Evolutionary conservation across 2,329 filamentous ascomycete species (phyloP), one percentile per base, ranked within the genome.

Genomic region (Trichophyton benhamiae): DNA sequence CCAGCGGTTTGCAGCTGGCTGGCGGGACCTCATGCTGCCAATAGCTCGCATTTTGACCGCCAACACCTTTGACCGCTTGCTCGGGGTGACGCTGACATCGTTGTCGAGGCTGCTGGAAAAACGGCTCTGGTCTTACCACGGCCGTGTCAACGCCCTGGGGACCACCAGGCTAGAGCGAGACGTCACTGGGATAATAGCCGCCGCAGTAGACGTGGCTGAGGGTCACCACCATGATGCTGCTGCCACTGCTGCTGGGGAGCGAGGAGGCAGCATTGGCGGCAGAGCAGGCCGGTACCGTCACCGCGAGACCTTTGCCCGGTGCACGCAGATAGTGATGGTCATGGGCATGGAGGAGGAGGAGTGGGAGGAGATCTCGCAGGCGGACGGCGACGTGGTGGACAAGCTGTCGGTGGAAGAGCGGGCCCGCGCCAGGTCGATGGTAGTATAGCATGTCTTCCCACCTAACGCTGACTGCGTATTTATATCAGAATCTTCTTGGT

Each of bases 281-380:
- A 0, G 84, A 89, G 1, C 82, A 84, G 9, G 81, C 79, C 64
- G 88, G 86, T 96, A 95, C 71, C 83, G 83, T 1, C 82, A 94
- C 41, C 80, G 89, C 36, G 91, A 95, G 69, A 75, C 82, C 2
- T 96, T 96, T 76, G 80, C 82, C 30, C 83, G 86, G 68, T 88
- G 88, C 62, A 80, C 82, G 63, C 90, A 96, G 79, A 86, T 96
- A 68, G 83, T 88, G 62, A 84, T 95, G 79, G 84, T 96, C 15
- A 85, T 92, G 71, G 92, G 91, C 67, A 95, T 96, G 90, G 91
- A 96, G 71, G 89, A 94, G 38, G 91, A 96, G 62, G 92, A 96
- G 74, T 96, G 91, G 88, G 88, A 92, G 57, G 90, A 94, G 73
- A 74, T 91, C 3, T 75, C 80, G 46, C 74, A 78, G 36, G 79